These are phyloP conservation scores for Elongisporangium anandrum DNA, from an alignment of 352 stramenopile genomes.

Conservation along the genomic window DNA sequence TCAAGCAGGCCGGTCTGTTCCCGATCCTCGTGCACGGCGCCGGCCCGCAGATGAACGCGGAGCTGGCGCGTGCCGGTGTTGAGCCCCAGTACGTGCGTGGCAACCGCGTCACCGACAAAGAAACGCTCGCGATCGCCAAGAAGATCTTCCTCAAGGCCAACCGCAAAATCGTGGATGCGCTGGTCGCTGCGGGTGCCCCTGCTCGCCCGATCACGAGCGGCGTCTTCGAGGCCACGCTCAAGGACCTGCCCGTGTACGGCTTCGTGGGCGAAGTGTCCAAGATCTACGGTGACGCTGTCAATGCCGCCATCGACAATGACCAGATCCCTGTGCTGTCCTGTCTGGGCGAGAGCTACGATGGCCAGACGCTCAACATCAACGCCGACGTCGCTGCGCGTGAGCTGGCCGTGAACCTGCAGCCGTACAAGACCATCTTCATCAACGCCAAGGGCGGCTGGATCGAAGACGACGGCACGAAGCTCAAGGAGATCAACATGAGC, in stretches of 20 bases:
- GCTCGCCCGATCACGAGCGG: constrained; percentile 79
- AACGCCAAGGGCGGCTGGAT: constrained; percentile 88
- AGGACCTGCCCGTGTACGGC: constrained; percentile 78
- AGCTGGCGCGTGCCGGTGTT: constrained; percentile 71
- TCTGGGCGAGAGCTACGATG: constrained; percentile 64
- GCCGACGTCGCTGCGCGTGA: constrained; percentile 82
- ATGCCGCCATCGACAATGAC: constrained; percentile 55
- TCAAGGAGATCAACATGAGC: constrained; percentile 78
- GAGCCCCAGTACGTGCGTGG: constrained; percentile 86
- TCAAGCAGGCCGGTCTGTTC: constrained; percentile 80
- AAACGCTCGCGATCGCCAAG: constrained; percentile 83
- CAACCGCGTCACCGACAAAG: constrained; percentile 85
- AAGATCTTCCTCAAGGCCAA: constrained; percentile 84
- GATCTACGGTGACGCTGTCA: constrained; percentile 67
- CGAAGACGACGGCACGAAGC: constrained; percentile 80
- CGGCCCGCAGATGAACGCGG: constrained; percentile 87
- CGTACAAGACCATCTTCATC: constrained; percentile 87
- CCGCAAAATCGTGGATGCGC: constrained; percentile 71
- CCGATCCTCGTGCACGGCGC: constrained; percentile 87
- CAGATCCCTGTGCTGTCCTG: constrained; percentile 86
- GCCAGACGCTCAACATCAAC: constrained; percentile 88
- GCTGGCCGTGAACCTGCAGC: constrained; percentile 75
- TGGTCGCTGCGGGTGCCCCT: constrained; percentile 57
- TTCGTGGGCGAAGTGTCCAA: constrained; percentile 82
- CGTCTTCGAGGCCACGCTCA: constrained; percentile 82